Evolutionary conservation across 2,329 filamentous ascomycete genomes (phyloP).

Genomic region (Stachybotrys echinatus): DNA sequence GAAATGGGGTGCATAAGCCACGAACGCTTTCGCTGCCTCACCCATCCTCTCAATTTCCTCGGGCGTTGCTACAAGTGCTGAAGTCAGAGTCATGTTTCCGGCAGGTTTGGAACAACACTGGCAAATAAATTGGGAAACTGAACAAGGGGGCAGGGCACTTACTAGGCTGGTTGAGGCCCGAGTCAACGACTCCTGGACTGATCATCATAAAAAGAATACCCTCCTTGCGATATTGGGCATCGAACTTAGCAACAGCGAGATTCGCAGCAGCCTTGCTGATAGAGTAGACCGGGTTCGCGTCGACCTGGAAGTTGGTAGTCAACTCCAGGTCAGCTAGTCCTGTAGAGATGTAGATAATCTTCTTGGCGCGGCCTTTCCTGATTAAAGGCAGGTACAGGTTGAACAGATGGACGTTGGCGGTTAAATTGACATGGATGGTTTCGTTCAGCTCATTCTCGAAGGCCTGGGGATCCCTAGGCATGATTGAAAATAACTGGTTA

Average conservation of each 20-base stretch:
- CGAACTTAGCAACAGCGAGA: constrained; percentile 45
- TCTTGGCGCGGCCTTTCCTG: constrained; percentile 42
- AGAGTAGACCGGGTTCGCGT: constrained; percentile 32
- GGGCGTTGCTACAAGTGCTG: neutral
- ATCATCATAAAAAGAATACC: constrained; percentile 3
- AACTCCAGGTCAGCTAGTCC: constrained; percentile 41
- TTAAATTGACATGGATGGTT: constrained; percentile 39
- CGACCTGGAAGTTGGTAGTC: constrained; percentile 28
- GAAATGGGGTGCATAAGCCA: constrained; percentile 33
- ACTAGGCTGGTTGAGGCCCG: neutral
- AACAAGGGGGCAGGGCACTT: neutral
- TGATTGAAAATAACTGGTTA: no score
- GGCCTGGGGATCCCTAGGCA: no score
- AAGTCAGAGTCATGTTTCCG: neutral
- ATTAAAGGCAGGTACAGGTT: constrained; percentile 49
- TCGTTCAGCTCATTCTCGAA: neutral
- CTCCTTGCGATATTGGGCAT: constrained; percentile 34
- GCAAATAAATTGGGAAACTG: neutral
- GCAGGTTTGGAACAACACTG: neutral
- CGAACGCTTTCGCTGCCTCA: constrained; percentile 14
- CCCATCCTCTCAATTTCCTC: neutral
- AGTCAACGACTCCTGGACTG: constrained; percentile 1
- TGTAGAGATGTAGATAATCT: constrained; percentile 44
- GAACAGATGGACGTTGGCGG: constrained; percentile 45
- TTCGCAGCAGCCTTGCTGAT: constrained; percentile 49